Conservation (phyloP, 1,284 basidiomycete species). For the Pholiota adiposa region DNA sequence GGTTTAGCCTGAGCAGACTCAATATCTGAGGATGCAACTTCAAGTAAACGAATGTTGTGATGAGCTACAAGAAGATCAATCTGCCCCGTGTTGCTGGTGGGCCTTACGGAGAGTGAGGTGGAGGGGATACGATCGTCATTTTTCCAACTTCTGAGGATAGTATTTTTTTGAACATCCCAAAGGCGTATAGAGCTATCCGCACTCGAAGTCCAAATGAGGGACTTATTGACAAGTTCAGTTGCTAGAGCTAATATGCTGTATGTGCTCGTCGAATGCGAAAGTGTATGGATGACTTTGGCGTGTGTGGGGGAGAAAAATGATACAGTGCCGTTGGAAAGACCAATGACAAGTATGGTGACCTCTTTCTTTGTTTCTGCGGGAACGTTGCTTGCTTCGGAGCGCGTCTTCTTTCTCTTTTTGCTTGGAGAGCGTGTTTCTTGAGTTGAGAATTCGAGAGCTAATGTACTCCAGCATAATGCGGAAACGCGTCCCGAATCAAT, state of each 20-base stretch:
- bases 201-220: constrained; percentile 58
- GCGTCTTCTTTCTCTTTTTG: constrained; percentile 52
- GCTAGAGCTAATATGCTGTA: constrained; percentile 55
- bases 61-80: constrained; percentile 59
- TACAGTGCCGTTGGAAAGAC: constrained; percentile 60
- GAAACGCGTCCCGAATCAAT: constrained; percentile 61
- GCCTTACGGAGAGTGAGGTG: constrained; percentile 52
- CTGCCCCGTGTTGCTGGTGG: constrained; percentile 38
- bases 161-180: constrained; percentile 59
- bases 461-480: constrained; percentile 54
- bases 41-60: constrained; percentile 62
- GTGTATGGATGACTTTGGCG: constrained; percentile 54
- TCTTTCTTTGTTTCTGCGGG: constrained; percentile 28
- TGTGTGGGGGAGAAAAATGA: constrained; percentile 62
- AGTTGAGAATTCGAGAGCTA: constrained; percentile 35
- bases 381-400: constrained; percentile 41
- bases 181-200: constrained; percentile 58
- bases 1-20: constrained; percentile 43
- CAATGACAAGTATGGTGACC: constrained; percentile 51
- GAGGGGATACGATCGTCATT: constrained; percentile 60
- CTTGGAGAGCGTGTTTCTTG: constrained; percentile 35
- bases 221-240: constrained; percentile 32
- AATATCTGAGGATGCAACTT: constrained; percentile 28
- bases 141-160: constrained; percentile 53
- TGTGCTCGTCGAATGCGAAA: constrained; percentile 58